Evolutionary conservation across 768 basidiomycete species (phyloP), one percentile per base, ranked within the genome.

Genomic region (Filobasidium floriforme): DNA sequence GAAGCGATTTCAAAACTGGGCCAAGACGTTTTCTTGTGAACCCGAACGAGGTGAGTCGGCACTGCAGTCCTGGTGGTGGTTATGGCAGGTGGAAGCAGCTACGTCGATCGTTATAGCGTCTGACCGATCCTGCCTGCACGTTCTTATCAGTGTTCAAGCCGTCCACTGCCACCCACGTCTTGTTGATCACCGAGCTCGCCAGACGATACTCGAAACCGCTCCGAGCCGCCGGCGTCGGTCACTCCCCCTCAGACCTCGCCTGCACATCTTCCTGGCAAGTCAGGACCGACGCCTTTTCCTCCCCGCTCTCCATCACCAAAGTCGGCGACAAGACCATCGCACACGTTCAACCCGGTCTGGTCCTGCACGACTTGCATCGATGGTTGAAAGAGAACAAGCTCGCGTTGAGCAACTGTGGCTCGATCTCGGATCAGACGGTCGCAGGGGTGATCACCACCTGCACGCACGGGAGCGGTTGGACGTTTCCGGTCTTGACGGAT

Each of bases 351-450:
- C 46, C 72, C 22, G 79, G 79, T 1, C 77, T 76, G 75, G 86
- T 84, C 5, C 85, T 97, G 64, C 81, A 87, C 65, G 81, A 84
- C 60, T 83, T 97, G 5, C 90, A 94, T 70, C 80, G 77, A 26
- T 81, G 82, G 18, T 87, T 98, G 63, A 84, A 82, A 59, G 76
- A 80, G 14, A 80, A 87, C 72, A 82, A 83, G 41, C 84, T 97
- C 40, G 93, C 92, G 44, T 87, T 99, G 85, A 86, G 84, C 73
- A 94, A 89, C 79, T 83, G 97, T 68, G 96, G 96, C 41, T 93
- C 92, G 32, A 97, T 99, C 73, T 94, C 92, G 41, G 92, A 96
- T 77, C 94, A 97, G 78, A 90, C 92, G 2, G 83, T 99, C 69
- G 93, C 85, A 29, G 96, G 96, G 52, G 85, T 92, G 72, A 83